These are phyloP conservation scores for Serendipita sp. DNA, from an alignment of 768 basidiomycete species.

Conservation along the genomic window DNA sequence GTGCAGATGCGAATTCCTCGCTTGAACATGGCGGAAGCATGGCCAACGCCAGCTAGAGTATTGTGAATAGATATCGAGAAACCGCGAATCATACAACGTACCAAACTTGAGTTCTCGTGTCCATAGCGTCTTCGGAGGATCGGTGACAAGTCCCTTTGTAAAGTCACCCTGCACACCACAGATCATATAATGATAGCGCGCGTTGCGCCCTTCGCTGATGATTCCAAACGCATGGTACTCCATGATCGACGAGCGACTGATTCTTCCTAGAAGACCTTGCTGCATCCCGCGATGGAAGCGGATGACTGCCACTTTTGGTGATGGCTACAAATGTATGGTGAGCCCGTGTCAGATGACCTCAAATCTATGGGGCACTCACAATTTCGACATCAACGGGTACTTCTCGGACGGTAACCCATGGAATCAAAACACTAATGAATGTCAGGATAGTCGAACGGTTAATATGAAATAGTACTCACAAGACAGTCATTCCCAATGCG, in stretches of 20 bases:
- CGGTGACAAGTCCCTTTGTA: slow-evolving; percentile 50
- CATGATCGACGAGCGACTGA: slow-evolving; percentile 57
- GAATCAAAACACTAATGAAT: slow-evolving; percentile 41
- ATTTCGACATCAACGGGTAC: slow-evolving; percentile 62
- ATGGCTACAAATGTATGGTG: slow-evolving; percentile 34
- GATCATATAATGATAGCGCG: slow-evolving; percentile 67
- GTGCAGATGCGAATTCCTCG: slow-evolving; percentile 75
- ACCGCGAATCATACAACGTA: slow-evolving; percentile 17
- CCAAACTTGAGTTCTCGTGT: slow-evolving; percentile 59
- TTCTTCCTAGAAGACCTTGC: slow-evolving; percentile 58
- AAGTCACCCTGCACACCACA: slow-evolving; percentile 76
- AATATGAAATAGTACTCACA: slow-evolving; percentile 29
- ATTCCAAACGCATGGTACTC: slow-evolving; percentile 76
- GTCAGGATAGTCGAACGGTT: not conserved
- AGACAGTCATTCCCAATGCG: slow-evolving; percentile 52
- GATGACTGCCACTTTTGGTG: slow-evolving; percentile 61
- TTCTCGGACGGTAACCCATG: slow-evolving; percentile 62
- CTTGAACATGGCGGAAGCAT: slow-evolving; percentile 64
- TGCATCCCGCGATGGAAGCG: slow-evolving; percentile 76
- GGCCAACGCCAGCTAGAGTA: slow-evolving; percentile 63
- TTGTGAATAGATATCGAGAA: slow-evolving; percentile 3
- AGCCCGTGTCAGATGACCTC: slow-evolving; percentile 5
- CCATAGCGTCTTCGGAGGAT: slow-evolving; percentile 59
- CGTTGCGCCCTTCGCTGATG: slow-evolving; percentile 56
- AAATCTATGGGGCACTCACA: slow-evolving; percentile 26